Conservation (phyloP, 1,139 yeast genomes). For the Arxiozyma bovina region DNA sequence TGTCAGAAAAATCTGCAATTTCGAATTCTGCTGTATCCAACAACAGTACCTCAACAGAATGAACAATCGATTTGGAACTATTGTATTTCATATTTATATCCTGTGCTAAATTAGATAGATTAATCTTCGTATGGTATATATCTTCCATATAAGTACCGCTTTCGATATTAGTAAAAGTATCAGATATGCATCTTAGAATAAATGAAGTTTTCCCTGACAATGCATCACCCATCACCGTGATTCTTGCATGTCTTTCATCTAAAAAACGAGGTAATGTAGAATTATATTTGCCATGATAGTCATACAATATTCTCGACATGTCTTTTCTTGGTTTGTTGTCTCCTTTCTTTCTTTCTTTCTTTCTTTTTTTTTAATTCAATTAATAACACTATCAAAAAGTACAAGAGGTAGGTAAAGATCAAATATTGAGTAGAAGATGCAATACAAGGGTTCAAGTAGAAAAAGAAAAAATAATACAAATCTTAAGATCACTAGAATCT, state of each 20-base stretch:
- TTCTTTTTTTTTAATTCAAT: background rate
- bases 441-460: background rate
- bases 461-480: too few species aligned
- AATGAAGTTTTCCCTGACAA: slow-evolving; percentile 24
- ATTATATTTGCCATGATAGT: slow-evolving; percentile 3
- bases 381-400: too few species aligned
- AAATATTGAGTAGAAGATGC: too few species aligned
- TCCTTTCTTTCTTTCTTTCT: too few species aligned
- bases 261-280: slow-evolving; percentile 13
- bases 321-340: slow-evolving; percentile 1
- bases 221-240: slow-evolving; percentile 24
- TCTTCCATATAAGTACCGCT: slow-evolving; percentile 18
- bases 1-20: slow-evolving; percentile 19
- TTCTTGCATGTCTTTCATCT: slow-evolving; percentile 16
- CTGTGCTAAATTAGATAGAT: slow-evolving; percentile 6
- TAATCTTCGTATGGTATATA: slow-evolving; percentile 15
- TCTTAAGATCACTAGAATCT: too few species aligned
- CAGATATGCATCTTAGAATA: slow-evolving; percentile 19
- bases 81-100: background rate
- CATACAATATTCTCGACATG: slow-evolving; percentile 8
- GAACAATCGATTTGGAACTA: background rate
- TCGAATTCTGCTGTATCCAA: slow-evolving; percentile 21
- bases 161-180: slow-evolving; percentile 11
- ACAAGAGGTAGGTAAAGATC: too few species aligned
- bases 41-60: slow-evolving; percentile 17